Evolutionary conservation across 192 early-diverging fungal species (phyloP).

Genomic region (Umbelopsis ramanniana): DNA sequence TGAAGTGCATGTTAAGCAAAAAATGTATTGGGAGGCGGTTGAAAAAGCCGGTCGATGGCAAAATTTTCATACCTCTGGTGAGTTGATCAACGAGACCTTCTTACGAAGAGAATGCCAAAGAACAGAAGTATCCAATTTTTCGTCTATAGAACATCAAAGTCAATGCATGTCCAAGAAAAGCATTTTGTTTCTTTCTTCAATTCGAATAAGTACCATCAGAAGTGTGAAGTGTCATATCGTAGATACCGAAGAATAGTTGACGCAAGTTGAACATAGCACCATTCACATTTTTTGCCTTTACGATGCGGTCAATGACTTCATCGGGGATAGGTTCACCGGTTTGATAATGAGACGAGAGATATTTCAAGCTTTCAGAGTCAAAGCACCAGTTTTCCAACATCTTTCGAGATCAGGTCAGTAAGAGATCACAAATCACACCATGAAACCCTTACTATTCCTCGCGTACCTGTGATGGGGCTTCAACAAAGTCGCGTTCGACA

Average conservation of each 20-base stretch:
- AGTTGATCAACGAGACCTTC: constrained; percentile 42
- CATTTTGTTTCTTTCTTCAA: neutral
- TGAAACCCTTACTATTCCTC: no score
- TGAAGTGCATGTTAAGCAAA: neutral
- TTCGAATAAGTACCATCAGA: constrained; percentile 37
- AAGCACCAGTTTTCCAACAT: constrained; percentile 90
- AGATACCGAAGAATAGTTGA: constrained; percentile 78
- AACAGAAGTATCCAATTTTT: constrained; percentile 49
- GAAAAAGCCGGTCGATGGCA: neutral
- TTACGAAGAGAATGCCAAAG: constrained; percentile 52
- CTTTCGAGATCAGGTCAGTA: constrained; percentile 15
- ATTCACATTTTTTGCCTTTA: constrained; percentile 76
- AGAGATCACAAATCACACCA: neutral
- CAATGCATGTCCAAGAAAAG: neutral
- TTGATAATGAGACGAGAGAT: constrained; percentile 71
- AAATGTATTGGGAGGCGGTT: neutral
- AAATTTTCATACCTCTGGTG: constrained; percentile 37
- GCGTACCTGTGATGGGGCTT: constrained; percentile 75
- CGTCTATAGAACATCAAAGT: constrained; percentile 27
- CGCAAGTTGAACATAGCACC: constrained; percentile 75
- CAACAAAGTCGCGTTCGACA: constrained; percentile 85
- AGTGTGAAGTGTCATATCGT: constrained; percentile 79
- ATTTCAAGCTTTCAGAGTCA: constrained; percentile 60
- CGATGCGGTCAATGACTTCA: constrained; percentile 67
- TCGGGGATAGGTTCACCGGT: constrained; percentile 73